Base-by-base conservation (phyloP, 306 rosid genomes). In the Mimosa bimucronata region DNA sequence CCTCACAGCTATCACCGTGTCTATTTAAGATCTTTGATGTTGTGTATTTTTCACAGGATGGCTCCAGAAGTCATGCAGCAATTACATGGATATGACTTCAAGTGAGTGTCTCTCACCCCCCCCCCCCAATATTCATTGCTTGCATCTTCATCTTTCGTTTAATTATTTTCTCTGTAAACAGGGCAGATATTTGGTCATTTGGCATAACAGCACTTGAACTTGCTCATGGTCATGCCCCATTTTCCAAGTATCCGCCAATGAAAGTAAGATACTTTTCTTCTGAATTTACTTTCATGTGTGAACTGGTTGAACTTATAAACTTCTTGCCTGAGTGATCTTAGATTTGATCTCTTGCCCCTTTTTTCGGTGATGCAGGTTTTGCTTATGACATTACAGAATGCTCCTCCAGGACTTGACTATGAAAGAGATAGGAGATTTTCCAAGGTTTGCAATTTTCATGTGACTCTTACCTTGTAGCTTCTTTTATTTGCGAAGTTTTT, bases 51-150 rank as follows among this genome's bases (percentile, higher is more conserved):
- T n/a, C 62, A 62, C 89, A 94, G 98, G 98, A 94, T 94, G 98
- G 98, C 98, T 90, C 98, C 98, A 8, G 98, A 94, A 91, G 98
- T 94, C 77, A 94, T 94, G 97, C 97, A 92, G 87, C 97, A 91
- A 82, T 84, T 94, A 83, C 97, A 92, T 89, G 98, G 98, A 86
- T 92, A 94, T 77, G 97, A 94, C 87, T 94, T 94, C 83, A 94
- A 92, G 98, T 92, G 83, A 89, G 97, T 89, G n/a, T 57, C 26
- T 75, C 79, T 31, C 34, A 38, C 79, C 66, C 76, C 50, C 41
- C 6, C 79, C 66, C 76, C 50, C 41, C 6, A 46, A 19, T 66
- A 4, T 74, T 44, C 75, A 41, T 67, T 37, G 42, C 79, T 46
- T 25, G 46, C 78, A 30, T 73, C 64, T 34, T 52, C 53, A 40